phyloP scores from a whole-genome alignment of 208 protist genomes.

The Trypanosoma conorhini region DNA sequence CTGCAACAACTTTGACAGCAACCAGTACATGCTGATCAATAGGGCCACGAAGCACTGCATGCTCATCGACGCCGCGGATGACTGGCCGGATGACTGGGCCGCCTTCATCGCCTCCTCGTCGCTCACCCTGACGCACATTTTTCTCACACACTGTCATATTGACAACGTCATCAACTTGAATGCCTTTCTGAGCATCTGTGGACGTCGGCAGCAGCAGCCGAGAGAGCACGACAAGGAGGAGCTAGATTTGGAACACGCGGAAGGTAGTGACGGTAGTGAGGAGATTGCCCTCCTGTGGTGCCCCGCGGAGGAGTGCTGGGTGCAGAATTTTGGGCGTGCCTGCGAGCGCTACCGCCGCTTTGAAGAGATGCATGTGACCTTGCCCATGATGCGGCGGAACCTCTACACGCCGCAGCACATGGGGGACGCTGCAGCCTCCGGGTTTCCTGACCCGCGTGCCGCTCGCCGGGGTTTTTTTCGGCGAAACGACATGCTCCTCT shows the following conservation, averaged over 20 bases:
- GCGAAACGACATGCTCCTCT: slow-evolving; percentile 68
- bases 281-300: slow-evolving; percentile 78
- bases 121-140: slow-evolving; percentile 70
- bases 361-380: slow-evolving; percentile 60
- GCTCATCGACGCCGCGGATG: slow-evolving; percentile 85
- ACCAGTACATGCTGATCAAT: slow-evolving; percentile 85
- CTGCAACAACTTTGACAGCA: slow-evolving; percentile 83
- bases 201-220: slow-evolving; percentile 23
- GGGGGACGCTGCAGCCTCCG: background rate
- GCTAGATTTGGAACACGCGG: background rate
- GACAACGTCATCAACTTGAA: slow-evolving; percentile 88
- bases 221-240: slow-evolving; percentile 26
- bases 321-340: slow-evolving; percentile 69
- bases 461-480: slow-evolving; percentile 36
- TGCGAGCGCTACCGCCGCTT: slow-evolving; percentile 78
- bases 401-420: slow-evolving; percentile 46
- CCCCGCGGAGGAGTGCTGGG: slow-evolving; percentile 75
- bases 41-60: slow-evolving; percentile 70
- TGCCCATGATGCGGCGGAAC: slow-evolving; percentile 69
- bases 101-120: slow-evolving; percentile 69
- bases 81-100: slow-evolving; percentile 92
- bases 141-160: slow-evolving; percentile 90
- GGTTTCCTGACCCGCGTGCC: background rate
- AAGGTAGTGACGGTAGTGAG: slow-evolving; percentile 15
- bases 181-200: slow-evolving; percentile 65